Conservation (phyloP, 306 rosid genomes). For the Rubus parviflorus region DNA sequence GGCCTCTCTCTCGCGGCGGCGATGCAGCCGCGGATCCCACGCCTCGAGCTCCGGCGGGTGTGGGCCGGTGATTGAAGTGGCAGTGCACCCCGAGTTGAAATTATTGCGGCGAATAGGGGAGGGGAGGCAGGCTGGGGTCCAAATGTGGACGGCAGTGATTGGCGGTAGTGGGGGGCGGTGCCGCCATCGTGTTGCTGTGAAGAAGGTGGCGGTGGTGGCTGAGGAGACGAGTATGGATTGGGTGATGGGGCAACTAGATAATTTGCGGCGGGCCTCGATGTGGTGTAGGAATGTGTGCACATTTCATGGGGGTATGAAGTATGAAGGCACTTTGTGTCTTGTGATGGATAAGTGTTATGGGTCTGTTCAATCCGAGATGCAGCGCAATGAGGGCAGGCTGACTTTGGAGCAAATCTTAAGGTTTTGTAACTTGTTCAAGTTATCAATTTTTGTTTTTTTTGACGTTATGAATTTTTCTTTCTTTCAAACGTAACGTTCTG, state of each 20-base stretch:
- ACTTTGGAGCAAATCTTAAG: conserved; percentile 98
- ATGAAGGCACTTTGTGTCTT: conserved; percentile 79
- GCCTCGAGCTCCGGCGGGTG: conserved; percentile 74
- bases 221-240: conserved; percentile 81
- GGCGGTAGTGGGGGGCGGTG: conserved; percentile 60
- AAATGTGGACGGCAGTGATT: conserved; percentile 84
- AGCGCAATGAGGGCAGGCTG: conserved; percentile 86
- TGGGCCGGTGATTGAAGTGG: conserved; percentile 88
- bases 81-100: conserved; percentile 75
- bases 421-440: conserved; percentile 32
- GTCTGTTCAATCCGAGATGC: conserved; percentile 95
- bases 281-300: conserved; percentile 98
- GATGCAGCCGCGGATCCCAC: conserved; percentile 58
- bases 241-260: conserved; percentile 77
- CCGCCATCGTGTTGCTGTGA: conserved; percentile 77
- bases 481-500: neutral
- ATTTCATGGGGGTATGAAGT: conserved; percentile 78
- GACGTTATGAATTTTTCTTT: neutral
- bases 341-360: conserved; percentile 86
- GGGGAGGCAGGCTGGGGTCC: conserved; percentile 70
- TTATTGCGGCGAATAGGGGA: conserved; percentile 71
- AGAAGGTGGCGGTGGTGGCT: conserved; percentile 56
- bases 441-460: neutral
- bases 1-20: conserved; percentile 40
- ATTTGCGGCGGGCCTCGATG: conserved; percentile 86